Conservation (phyloP, 2,329 filamentous ascomycete genomes). For the Penicillium aurantiogriseum region DNA sequence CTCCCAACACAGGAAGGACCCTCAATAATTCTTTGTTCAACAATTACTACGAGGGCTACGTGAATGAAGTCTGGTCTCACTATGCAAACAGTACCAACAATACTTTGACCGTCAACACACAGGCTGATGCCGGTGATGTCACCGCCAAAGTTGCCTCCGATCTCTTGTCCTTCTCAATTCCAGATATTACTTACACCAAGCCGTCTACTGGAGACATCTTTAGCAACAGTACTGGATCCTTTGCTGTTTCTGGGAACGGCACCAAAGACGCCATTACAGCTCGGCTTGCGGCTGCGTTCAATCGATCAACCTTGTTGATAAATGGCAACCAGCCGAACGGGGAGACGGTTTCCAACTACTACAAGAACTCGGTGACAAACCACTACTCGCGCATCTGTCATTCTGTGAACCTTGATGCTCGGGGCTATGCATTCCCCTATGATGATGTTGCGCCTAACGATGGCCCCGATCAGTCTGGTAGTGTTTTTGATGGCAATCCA, state of each 20-base stretch:
- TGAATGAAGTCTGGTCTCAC: slow-evolving; percentile 51
- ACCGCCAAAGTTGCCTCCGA: slow-evolving; percentile 48
- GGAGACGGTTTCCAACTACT: slow-evolving; percentile 53
- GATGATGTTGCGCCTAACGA: slow-evolving; percentile 63
- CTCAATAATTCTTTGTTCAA: slow-evolving; percentile 48
- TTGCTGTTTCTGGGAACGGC: slow-evolving; percentile 46
- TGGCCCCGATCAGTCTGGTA: slow-evolving; percentile 61
- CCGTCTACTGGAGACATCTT: slow-evolving; percentile 65
- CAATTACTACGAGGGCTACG: slow-evolving; percentile 54
- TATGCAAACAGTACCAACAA: slow-evolving; percentile 39
- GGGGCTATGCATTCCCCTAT: slow-evolving; percentile 70
- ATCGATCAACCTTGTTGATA: slow-evolving; percentile 66
- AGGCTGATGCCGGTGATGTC: slow-evolving; percentile 57
- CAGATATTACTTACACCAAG: slow-evolving; percentile 52
- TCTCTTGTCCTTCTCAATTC: slow-evolving; percentile 45
- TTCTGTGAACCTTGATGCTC: slow-evolving; percentile 56
- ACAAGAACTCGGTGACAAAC: slow-evolving; percentile 57
- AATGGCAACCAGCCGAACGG: slow-evolving; percentile 54
- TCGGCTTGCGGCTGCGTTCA: slow-evolving; percentile 72
- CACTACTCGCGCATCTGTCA: slow-evolving; percentile 68
- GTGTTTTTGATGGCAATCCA: slow-evolving; percentile 58
- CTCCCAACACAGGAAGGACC: slow-evolving; percentile 45
- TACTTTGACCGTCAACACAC: slow-evolving; percentile 62
- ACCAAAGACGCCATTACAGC: slow-evolving; percentile 65
- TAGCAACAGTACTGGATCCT: slow-evolving; percentile 63